Evolutionary conservation across 2,329 filamentous ascomycete genomes (phyloP), one percentile per base, ranked within the genome.

Genomic region (Emergomyces africanus): DNA sequence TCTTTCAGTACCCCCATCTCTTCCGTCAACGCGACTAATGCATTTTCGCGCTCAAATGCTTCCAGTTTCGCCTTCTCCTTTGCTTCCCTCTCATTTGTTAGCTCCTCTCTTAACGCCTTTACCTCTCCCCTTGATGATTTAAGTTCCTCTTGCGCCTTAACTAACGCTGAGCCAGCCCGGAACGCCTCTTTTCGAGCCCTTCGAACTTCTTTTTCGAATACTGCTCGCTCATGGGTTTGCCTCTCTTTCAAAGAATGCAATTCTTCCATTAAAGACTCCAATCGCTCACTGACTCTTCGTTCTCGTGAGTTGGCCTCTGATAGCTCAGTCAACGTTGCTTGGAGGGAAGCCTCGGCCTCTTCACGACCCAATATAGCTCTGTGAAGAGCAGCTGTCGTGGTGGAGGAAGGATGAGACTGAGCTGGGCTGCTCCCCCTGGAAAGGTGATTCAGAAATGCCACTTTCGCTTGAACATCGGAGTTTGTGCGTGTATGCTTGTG

Each of bases 181-280:
- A 82, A 83, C 1, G 80, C 79, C 64, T 83, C 81, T 66, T 83
- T 83, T 20, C 79, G 73, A 46, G 78, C 74, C 57, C 77, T 77
- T 50, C 79, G 72, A 37, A 83, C 74, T 65, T 83, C 81, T 62
- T 82, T 83, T 63, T 83, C 79, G 62, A 81, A 83, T 6, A 81
- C 67, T 1, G 71, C 65, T 62, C 76, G 69, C 63, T 78, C 75
- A 58, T 78, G 74, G 14, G 68, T 69, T 61, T 80, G 75, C 42
- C 79, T 74, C 63, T 79, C 77, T 66, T 82, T 82, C 15, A 76
- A 71, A 12, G 73, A 71, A 39, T 78, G 74, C 41, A 80, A 69
- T 64, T 83, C 80, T 64, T 81, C 81, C 68, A 82, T 63, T 54
- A 76, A 64, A 9, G 71, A 71, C 62, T 77, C 73, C 51, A 78